phyloP scores from a whole-genome alignment of 2,329 filamentous ascomycete species.

The Aspergillus persii region DNA sequence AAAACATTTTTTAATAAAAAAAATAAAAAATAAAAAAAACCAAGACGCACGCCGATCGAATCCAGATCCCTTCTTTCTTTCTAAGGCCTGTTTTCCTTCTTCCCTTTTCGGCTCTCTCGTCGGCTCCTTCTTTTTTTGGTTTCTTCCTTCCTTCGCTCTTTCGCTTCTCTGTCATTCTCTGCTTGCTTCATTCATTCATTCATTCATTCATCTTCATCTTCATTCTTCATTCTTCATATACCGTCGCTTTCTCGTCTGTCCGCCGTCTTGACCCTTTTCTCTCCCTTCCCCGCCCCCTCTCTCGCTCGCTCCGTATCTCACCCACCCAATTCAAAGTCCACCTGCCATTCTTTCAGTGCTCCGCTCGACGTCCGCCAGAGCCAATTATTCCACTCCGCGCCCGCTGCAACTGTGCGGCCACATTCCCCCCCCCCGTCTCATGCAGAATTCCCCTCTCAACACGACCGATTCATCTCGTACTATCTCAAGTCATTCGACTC shows the following conservation, averaged over 20 bases:
- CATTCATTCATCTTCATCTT: background rate
- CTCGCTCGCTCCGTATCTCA: background rate
- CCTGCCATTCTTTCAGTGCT: constrained; percentile 2
- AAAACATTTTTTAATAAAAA: background rate
- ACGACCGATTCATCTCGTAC: constrained; percentile 11
- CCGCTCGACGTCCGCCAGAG: constrained; percentile 7
- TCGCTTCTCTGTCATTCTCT: too few relatives aligned
- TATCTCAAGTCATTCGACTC: constrained; percentile 5
- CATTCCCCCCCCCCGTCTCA: constrained; percentile 16
- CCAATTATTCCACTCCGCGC: constrained; percentile 8
- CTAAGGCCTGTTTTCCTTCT: constrained; percentile 8
- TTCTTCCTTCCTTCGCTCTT: background rate
- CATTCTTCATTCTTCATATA: background rate
- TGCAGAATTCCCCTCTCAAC: constrained; percentile 8
- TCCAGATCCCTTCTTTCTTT: constrained; percentile 17
- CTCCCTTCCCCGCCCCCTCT: constrained; percentile 3
- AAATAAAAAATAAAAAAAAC: constrained; percentile 6
- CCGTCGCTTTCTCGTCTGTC: background rate
- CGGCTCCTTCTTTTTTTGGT: background rate
- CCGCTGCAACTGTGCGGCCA: constrained; percentile 17
- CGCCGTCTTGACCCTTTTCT: background rate
- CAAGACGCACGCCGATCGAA: constrained; percentile 10
- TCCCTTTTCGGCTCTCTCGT: constrained; percentile 3
- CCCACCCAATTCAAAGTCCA: background rate
- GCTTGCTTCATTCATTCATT: too few relatives aligned